Evolutionary conservation across 2,329 filamentous ascomycete species (phyloP), one percentile per base, ranked within the genome.

Genomic region (Paecilomyces variotii): DNA sequence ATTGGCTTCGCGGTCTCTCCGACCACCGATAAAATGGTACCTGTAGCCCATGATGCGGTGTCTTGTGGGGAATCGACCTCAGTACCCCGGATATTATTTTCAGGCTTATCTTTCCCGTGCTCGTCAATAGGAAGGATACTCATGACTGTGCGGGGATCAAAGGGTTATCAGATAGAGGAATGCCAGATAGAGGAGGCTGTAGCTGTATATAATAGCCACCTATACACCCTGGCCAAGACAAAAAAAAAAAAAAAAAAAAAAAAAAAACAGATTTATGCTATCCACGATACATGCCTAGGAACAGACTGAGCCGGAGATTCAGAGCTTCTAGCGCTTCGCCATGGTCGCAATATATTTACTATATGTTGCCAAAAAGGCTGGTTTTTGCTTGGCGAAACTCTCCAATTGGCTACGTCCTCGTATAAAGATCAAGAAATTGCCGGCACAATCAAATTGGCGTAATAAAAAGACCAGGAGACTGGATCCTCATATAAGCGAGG

Each of bases 1-100:
- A 86, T 77, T 56, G 35, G 35, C 35, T 45, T 45, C 14, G 35
- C 35, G 4, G 35, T 45, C 14, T 45, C 35, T n/a, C 35, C 35
- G 14, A 45, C 35, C 4, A 45, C 35, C 7, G 35, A 19, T 19
- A 45, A n/a, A n/a, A 45, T 45, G 4, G 35, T 45, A 45, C 35
- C 12, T 4, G 2, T 45, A 45, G 12, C 14, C 4, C 35, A 45
- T 45, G 35, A 45, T 45, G 14, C 4, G 14, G n/a, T 19, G 14
- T 45, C 35, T n/a, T 45, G 35, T n/a, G 35, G 35, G 12, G 35
- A 19, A 45, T 45, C 7, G 35, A 45, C 35, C 14, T 45, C 35
- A 3, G 35, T 14, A 45, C 35, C 19, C 35, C 14, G 35, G 35
- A 6, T 19, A 19, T 45, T 45, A n/a, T 45, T 19, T 12, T n/a